Evolutionary conservation across 2,329 filamentous ascomycete species (phyloP), one percentile per base, ranked within the genome.

Genomic region (Orbilia javanica): DNA sequence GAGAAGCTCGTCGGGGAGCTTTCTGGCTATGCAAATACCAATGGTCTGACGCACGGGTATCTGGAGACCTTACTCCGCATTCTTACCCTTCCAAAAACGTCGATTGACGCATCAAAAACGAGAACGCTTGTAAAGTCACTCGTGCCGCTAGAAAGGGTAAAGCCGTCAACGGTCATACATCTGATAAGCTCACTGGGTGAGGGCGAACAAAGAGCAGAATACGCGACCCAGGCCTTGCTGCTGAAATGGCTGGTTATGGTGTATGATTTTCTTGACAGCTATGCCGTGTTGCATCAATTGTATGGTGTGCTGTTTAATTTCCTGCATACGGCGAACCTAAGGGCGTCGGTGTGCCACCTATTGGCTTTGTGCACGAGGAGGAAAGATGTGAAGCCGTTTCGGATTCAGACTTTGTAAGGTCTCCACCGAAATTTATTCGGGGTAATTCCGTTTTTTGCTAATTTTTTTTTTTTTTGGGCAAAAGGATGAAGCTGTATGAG

Each of bases 281-380:
- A 88, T 53, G 85, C 85, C 5, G 85, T 90, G 7, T 84, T 97
- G 60, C 90, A 90, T 4, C 90, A 89, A 79, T 85, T 91, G 1
- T 97, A 96, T 82, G 87, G 89, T 0, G 88, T 95, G 18, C 84
- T 97, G 3, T 97, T 97, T 83, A 93, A 93, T 79, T 86, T 95
- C 80, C 87, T 97, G 4, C 92, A 96, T 82, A 95, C 93, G 81
- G 91, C 93, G 63, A 91, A 90, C 74, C 88, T 94, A 77, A 88
- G 88, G 71, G 86, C 88, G 10, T 86, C 88, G 79, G 83, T 96
- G 62, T 94, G 93, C 82, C 92, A 96, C 84, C 84, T 97, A 39
- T 86, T 97, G 22, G 93, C 92, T 2, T 84, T 95, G 31, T 89
- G 95, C 55, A 96, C 93, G 53, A 87, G 92, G 70, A 89, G 93